Evolutionary conservation across 306 rosid genomes (phyloP).

Genomic region (Prunus campanulata): DNA sequence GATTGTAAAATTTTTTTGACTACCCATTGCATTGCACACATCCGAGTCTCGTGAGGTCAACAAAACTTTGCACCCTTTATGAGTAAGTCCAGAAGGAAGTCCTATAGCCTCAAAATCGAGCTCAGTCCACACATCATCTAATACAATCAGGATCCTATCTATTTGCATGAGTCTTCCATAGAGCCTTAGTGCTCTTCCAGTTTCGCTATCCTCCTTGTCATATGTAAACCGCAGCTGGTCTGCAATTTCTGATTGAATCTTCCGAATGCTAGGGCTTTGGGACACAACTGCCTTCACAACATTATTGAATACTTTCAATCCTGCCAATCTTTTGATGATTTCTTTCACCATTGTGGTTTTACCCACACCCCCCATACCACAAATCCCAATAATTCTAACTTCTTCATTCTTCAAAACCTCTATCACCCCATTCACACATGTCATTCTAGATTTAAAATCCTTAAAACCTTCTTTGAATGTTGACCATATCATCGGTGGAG

Average conservation of each 20-base stretch:
- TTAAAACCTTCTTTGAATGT: too few relatives aligned
- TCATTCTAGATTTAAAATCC: too few relatives aligned
- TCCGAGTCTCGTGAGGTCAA: constrained; percentile 33
- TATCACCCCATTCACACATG: too few relatives aligned
- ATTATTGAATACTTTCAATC: neutral
- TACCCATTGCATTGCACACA: neutral
- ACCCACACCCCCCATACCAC: too few relatives aligned
- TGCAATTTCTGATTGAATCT: neutral
- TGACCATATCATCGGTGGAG: too few relatives aligned
- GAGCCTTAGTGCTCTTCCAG: neutral
- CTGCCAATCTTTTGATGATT: neutral
- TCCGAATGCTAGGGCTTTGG: neutral
- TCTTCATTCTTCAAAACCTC: too few relatives aligned
- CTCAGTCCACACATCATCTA: constrained; percentile 34
- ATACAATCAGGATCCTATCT: constrained; percentile 6
- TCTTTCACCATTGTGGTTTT: constrained; percentile 18
- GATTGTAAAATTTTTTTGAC: constrained; percentile 7
- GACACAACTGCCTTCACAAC: neutral
- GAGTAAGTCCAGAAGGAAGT: constrained; percentile 14
- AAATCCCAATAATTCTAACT: too few relatives aligned
- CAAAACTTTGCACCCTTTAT: constrained; percentile 24
- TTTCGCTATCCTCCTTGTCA: neutral
- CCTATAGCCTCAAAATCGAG: constrained; percentile 27
- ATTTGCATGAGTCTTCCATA: neutral
- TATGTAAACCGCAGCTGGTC: neutral